These are phyloP conservation scores for Scutellaria galericulata DNA, from an alignment of 257 asterid genomes.

Conservation along the genomic window DNA sequence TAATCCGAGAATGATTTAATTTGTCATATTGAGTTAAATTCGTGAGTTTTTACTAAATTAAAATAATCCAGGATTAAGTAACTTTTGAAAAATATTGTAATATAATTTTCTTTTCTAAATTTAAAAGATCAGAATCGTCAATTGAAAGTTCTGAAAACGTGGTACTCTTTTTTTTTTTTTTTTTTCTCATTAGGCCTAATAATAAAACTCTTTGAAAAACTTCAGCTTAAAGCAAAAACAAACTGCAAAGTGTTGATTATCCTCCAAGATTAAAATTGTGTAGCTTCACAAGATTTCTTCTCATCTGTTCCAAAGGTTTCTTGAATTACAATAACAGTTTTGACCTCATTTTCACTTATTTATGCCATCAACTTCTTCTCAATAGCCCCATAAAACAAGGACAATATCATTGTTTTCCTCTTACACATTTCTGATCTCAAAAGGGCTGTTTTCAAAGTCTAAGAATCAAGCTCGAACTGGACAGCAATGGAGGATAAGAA, in stretches of 20 bases:
- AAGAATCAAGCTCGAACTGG: conserved; percentile 21
- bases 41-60: too few relatives aligned
- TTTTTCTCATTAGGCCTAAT: not conserved
- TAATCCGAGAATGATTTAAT: too few relatives aligned
- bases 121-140: too few relatives aligned
- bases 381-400: not conserved
- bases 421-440: conserved; percentile 18
- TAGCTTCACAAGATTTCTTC: conserved; percentile 54
- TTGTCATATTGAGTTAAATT: too few relatives aligned
- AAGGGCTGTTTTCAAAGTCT: conserved; percentile 11
- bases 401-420: not conserved
- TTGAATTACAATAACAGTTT: conserved; percentile 50
- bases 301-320: conserved; percentile 43
- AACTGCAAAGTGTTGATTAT: conserved; percentile 47
- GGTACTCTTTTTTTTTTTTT: too few relatives aligned
- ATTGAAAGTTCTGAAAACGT: too few relatives aligned
- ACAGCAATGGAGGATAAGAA: conserved; percentile 57
- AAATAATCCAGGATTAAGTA: too few relatives aligned
- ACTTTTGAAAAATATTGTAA: too few relatives aligned
- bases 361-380: conserved; percentile 16
- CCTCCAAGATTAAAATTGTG: conserved; percentile 56
- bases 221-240: conserved; percentile 72
- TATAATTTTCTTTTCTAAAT: too few relatives aligned
- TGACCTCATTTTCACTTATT: conserved; percentile 36
- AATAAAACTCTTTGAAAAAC: conserved; percentile 35